Base-by-base conservation (phyloP, 768 basidiomycete species). In the Aureoboletus auriporus region DNA sequence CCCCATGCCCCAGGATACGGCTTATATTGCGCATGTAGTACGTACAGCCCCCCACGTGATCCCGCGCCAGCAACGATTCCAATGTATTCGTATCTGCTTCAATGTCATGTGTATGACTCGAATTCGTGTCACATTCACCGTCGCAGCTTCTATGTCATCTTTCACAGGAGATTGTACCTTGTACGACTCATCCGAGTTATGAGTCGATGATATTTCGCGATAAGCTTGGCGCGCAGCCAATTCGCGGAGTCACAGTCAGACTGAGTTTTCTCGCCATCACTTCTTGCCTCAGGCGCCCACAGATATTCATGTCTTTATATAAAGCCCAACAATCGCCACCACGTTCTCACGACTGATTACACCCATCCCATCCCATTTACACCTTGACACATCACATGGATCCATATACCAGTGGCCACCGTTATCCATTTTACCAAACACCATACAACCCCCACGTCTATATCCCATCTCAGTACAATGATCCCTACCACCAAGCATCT, bases 391-490 rank as follows among this genome's bases (percentile, higher is more conserved):
- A 12, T 0, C 8, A 4, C 42, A 66, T 66, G 65, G 51, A 63
- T 56, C 63, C 58, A 1, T 67, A 55, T 41, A 23, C 20, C 20
- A 23, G 20, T 23, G 30, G 39, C 27, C 59, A 56, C 31, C 49
- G 28, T 8, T 50, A 49, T 37, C 52, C 62, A 23, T 66, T 56
- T 52, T 59, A 61, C 45, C 64, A 54, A 35, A 52, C 60, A 12
- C 49, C 51, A 23, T 67, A 65, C 35, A 67, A 66, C 8, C 67
- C 65, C 0, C 60, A 63, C 26, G 50, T 69, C 34, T 69, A 65
- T 34, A 31, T 62, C 17, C 65, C 65, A 43, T 50, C 53, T 29
- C 59, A 56, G 26, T 47, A 48, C 41, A 47, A 39, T 13, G 60
- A 52, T 39, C 47, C 52, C 0, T 56, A 54, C 31, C 9, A 47